Evolutionary conservation across 805 yeast genomes (phyloP).

Genomic region (Spathaspora hagerdaliae): DNA sequence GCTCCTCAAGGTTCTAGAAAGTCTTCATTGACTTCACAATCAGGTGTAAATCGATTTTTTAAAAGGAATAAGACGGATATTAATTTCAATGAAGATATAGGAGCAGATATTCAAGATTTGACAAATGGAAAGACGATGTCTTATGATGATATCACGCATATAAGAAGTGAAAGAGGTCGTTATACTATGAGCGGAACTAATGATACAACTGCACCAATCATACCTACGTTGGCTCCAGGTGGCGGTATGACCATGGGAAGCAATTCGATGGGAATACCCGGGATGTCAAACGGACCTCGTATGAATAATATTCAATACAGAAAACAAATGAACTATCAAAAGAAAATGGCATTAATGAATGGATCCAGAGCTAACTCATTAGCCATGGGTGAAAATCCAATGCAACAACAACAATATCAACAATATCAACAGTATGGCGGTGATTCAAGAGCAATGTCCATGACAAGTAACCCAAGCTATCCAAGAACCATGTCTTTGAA

Average conservation of each 20-base stretch:
- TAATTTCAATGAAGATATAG: slow-evolving; percentile 11
- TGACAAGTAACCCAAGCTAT: slow-evolving; percentile 4
- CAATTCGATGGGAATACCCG: not conserved
- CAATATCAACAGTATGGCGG: not conserved
- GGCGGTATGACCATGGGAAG: slow-evolving; percentile 3
- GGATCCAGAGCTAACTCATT: slow-evolving; percentile 45
- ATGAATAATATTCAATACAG: slow-evolving; percentile 58
- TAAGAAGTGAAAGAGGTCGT: slow-evolving; percentile 60
- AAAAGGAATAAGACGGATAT: slow-evolving; percentile 27
- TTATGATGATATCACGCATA: slow-evolving; percentile 60
- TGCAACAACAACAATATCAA: slow-evolving; percentile 12
- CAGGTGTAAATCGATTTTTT: slow-evolving; percentile 40
- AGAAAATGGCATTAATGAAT: slow-evolving; percentile 49
- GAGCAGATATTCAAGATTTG: slow-evolving; percentile 31
- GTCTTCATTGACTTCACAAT: slow-evolving; percentile 36
- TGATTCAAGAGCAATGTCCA: slow-evolving; percentile 9
- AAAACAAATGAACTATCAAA: slow-evolving; percentile 64
- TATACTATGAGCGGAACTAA: slow-evolving; percentile 45
- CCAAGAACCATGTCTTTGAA: slow-evolving; percentile 16
- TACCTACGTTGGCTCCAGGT: slow-evolving; percentile 57
- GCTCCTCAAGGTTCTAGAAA: slow-evolving; percentile 19
- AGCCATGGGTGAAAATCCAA: slow-evolving; percentile 31
- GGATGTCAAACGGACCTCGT: not conserved
- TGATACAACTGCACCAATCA: slow-evolving; percentile 57
- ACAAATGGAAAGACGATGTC: slow-evolving; percentile 43